phyloP scores from a whole-genome alignment of 1,284 basidiomycete genomes.

The Chalciporus piperatoides region DNA sequence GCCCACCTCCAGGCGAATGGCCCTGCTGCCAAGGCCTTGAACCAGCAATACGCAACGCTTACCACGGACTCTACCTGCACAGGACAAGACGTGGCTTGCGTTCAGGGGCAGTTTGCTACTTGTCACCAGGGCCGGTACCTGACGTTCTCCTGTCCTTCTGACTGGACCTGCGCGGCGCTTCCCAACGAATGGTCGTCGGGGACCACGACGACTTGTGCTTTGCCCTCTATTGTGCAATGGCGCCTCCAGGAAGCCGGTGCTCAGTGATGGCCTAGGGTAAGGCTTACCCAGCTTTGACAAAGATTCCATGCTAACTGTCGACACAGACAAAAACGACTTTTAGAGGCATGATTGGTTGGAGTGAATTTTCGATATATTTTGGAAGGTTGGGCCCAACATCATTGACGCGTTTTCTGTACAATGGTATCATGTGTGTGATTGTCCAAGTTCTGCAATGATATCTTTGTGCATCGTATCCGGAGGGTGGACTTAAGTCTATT shows the following conservation, averaged over 20 bases:
- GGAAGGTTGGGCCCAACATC: slow-evolving; percentile 1
- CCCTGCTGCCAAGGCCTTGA: slow-evolving; percentile 22
- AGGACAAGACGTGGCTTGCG: slow-evolving; percentile 18
- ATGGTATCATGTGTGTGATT: neutral
- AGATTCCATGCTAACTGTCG: neutral
- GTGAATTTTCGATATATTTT: slow-evolving; percentile 4
- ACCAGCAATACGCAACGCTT: slow-evolving; percentile 17
- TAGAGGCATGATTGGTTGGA: slow-evolving; percentile 1
- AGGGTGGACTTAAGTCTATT: too few relatives aligned
- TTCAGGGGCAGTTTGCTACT: slow-evolving; percentile 9
- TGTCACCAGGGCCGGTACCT: slow-evolving; percentile 16
- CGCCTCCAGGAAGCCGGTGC: slow-evolving; percentile 5
- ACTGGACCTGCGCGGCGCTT: slow-evolving; percentile 19
- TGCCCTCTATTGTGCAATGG: neutral
- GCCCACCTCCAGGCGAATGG: slow-evolving; percentile 19
- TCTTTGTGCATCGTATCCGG: too few relatives aligned
- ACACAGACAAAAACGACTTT: neutral
- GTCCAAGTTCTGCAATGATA: neutral
- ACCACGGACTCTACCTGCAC: slow-evolving; percentile 12
- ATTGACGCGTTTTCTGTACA: slow-evolving; percentile 8
- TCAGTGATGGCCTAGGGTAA: neutral
- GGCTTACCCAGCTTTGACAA: too few relatives aligned
- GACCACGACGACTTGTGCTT: slow-evolving; percentile 20
- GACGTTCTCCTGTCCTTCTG: slow-evolving; percentile 6
- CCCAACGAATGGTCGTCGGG: slow-evolving; percentile 23